Base-by-base conservation (phyloP, 169 alveolate genomes). In the Plasmodium knowlesi region DNA sequence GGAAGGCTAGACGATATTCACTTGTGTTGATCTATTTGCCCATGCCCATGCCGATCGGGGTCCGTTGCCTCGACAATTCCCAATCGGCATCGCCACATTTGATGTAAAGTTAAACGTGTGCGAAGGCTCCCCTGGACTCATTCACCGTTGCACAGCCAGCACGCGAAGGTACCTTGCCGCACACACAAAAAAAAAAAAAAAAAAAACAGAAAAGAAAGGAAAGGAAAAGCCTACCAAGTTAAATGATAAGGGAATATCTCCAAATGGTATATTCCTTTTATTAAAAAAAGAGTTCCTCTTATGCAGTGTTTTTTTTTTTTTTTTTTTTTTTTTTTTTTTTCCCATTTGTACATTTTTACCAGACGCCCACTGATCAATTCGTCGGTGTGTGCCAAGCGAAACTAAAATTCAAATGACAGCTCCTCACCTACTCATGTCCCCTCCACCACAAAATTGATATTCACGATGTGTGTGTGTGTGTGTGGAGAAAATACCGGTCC, bases 321-420 rank as follows among this genome's bases (percentile, higher is more conserved):
- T 14, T 32, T 88, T 43, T 82, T 89, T 88, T 43, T 82, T 89
- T 32, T 32, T 32, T 32, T 32, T 32, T 32, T 32, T 32, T 89
- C 81, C 79, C 81, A n/a, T 89, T 85, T 85, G 54, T 74, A 53
- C 93, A 61, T 12, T 74, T 85, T 2, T 16, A n/a, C n/a, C 57
- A 46, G 57, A 46, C 57, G 57, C 4, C n/a, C 57, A 46, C 57
- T 46, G 57, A 46, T 46, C 57, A 46, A 2, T 46, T n/a, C n/a
- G 57, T 46, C 57, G 57, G 74, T 61, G 74, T 57, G 73, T 61
- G 32, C 34, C 32, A 61, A 14, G 74, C 32, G 74, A n/a, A 19
- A 16, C 74, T 22, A 1, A 3, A n/a, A 61, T 61, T 61, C 14
- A 25, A 4, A 61, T 9, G 12, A 25, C 12, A 0, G 10, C 37